A percentile compares a stretch with the other conserved stretches of the same genome.
Conservation (phyloP, 805 yeast genomes). For the Pichia thaimueangensis region DNA sequence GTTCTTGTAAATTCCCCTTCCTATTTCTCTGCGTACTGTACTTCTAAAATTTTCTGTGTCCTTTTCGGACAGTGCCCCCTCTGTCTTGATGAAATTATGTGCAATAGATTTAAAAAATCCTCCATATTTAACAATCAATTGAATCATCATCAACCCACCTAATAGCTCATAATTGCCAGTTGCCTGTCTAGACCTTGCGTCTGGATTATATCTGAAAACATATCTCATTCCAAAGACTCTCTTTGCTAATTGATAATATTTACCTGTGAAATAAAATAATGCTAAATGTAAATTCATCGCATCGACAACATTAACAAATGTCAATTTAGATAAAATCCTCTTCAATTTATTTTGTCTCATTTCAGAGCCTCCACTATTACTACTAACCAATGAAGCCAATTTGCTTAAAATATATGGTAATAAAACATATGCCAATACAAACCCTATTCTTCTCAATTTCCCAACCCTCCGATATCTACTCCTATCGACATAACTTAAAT, state of each 20-base stretch:
- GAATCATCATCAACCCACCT: conserved; percentile 56
- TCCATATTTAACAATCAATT: conserved; percentile 40
- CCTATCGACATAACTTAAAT: conserved; percentile 57
- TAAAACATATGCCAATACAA: conserved; percentile 52
- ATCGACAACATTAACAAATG: conserved; percentile 44
- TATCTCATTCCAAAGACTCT: conserved; percentile 76
- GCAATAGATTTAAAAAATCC: no score
- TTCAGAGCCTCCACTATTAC: background rate
- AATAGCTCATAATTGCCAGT: conserved; percentile 67
- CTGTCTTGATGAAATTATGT: no score
- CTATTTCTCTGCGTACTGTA: background rate
- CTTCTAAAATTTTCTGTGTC: no score
- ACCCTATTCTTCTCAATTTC: conserved; percentile 43
- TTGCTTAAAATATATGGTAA: conserved; percentile 50
- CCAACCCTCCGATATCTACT: conserved; percentile 46
- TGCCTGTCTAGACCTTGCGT: conserved; percentile 25
- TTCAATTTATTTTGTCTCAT: conserved; percentile 4
- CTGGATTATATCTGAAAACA: conserved; percentile 58
- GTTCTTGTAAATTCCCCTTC: conserved; percentile 1
- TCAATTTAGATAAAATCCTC: conserved; percentile 20
- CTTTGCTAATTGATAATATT: conserved; percentile 72
- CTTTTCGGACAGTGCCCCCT: no score
- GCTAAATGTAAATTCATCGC: conserved; percentile 70
- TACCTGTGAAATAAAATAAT: conserved; percentile 74
- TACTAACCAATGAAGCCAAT: conserved; percentile 11